A percentile compares a stretch with the other conserved stretches of the same genome.
Conservation (phyloP, 495 filamentous ascomycete genomes). For the Polyplosphaeria fusca region DNA sequence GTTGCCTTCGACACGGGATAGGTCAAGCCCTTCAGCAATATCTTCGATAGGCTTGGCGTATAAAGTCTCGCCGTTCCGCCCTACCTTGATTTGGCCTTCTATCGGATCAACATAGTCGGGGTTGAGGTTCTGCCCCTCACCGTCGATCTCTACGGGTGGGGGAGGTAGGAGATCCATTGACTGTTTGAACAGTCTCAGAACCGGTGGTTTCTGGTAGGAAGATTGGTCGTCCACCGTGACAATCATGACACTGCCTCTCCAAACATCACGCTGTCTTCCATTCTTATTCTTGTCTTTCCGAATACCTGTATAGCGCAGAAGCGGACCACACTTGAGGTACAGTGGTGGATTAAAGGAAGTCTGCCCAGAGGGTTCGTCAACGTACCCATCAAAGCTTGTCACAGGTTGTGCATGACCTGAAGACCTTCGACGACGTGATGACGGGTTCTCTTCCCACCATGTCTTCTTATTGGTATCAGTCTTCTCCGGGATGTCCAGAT, state of each 20-base stretch:
- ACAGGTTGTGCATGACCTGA: background rate
- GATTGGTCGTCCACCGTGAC: conserved; percentile 81
- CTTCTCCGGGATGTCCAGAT: conserved; percentile 27
- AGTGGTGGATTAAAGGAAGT: conserved; percentile 78
- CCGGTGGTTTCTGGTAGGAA: conserved; percentile 73
- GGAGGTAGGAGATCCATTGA: conserved; percentile 79
- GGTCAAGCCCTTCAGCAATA: conserved; percentile 65
- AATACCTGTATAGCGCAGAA: conserved; percentile 86
- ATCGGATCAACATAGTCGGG: conserved; percentile 85
- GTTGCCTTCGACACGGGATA: conserved; percentile 73
- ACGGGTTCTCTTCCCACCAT: conserved; percentile 39
- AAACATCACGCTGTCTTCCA: conserved; percentile 64
- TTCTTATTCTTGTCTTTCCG: conserved; percentile 47
- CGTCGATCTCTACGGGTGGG: conserved; percentile 67
- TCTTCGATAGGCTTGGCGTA: conserved; percentile 85
- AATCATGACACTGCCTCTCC: conserved; percentile 92
- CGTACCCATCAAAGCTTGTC: conserved; percentile 36
- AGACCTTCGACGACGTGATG: conserved; percentile 24
- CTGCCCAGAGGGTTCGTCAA: conserved; percentile 33
- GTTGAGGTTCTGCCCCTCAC: conserved; percentile 59
- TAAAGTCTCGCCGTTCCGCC: conserved; percentile 71
- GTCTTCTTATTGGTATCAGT: conserved; percentile 24
- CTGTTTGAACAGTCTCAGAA: conserved; percentile 77
- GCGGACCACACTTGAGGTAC: conserved; percentile 83
- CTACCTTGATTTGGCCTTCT: conserved; percentile 80